phyloP scores from a whole-genome alignment of 768 basidiomycete species.

The Lactarius trivialis region DNA sequence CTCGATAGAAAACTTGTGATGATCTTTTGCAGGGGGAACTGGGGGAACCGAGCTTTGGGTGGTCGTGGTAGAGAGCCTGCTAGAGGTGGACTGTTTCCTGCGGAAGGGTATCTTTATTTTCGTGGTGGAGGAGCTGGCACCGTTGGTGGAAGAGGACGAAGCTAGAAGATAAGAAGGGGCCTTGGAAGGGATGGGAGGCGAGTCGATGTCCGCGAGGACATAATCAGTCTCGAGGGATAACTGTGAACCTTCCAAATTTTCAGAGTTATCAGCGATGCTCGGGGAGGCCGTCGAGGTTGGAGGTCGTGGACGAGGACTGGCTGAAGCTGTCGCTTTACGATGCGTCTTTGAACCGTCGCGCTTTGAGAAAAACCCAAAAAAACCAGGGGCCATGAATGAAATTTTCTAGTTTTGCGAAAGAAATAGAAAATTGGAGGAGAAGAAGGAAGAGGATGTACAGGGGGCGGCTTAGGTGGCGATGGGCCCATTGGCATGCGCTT shows the following conservation, averaged over 20 bases:
- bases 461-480: not conserved
- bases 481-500: not conserved
- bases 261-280: conserved; percentile 14
- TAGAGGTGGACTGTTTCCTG: conserved; percentile 27
- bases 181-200: conserved; percentile 8
- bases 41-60: conserved; percentile 30
- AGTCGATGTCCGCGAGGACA: conserved; percentile 18
- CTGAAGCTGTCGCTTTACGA: not conserved
- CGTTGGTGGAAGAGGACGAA: conserved; percentile 17
- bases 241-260: conserved; percentile 8
- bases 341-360: conserved; percentile 2
- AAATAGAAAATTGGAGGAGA: not conserved
- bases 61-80: conserved; percentile 25
- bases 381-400: conserved; percentile 5
- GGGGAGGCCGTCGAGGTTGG: conserved; percentile 8
- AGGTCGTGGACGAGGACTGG: not conserved
- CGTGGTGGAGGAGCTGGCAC: conserved; percentile 33
- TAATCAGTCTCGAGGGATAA: conserved; percentile 21
- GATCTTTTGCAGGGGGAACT: conserved; percentile 16
- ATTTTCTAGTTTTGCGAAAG: not conserved
- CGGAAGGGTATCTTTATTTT: conserved; percentile 43
- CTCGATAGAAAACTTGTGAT: conserved; percentile 27
- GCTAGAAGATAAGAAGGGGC: conserved; percentile 4
- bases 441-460: not conserved
- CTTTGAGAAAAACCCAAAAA: conserved; percentile 18